phyloP scores from a whole-genome alignment of 2,329 filamentous ascomycete genomes.

The Ophiostoma australiae region DNA sequence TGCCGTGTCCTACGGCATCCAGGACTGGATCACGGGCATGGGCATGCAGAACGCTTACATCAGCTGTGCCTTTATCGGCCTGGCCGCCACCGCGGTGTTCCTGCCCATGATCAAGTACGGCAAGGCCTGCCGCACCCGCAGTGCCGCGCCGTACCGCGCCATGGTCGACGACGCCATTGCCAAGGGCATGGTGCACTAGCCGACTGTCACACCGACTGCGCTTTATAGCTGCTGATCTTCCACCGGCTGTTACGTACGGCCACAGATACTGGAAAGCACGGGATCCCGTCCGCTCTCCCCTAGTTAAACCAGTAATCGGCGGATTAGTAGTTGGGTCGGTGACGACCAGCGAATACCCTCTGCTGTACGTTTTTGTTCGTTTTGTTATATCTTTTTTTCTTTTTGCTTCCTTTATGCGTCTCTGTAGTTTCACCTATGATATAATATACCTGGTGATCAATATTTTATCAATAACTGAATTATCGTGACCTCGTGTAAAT shows the following conservation, averaged over 20 bases:
- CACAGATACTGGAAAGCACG: not conserved
- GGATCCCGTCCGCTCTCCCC: not conserved
- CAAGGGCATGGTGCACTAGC: not conserved
- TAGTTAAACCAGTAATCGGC: not conserved
- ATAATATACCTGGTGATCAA: not conserved
- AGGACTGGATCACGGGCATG: constrained; percentile 31
- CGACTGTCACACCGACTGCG: too few relatives aligned
- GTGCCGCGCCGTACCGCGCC: not conserved
- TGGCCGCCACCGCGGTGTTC: constrained; percentile 14
- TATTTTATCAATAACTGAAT: not conserved
- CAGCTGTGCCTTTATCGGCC: not conserved
- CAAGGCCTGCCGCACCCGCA: constrained; percentile 3
- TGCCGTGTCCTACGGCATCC: constrained; percentile 34
- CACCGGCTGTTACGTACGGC: not conserved
- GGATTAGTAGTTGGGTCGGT: constrained; percentile 1
- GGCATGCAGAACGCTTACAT: constrained; percentile 27
- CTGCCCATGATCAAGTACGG: constrained; percentile 9
- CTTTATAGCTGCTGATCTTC: too few relatives aligned
- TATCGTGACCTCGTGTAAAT: not conserved
- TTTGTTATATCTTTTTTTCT: not conserved
- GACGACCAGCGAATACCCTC: constrained; percentile 3
- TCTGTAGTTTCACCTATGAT: not conserved
- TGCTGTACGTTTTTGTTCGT: not conserved
- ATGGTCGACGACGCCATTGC: not conserved
- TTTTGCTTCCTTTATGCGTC: not conserved